Base-by-base conservation (phyloP, 768 basidiomycete species). In the Pilatotrama ljubarskyi region DNA sequence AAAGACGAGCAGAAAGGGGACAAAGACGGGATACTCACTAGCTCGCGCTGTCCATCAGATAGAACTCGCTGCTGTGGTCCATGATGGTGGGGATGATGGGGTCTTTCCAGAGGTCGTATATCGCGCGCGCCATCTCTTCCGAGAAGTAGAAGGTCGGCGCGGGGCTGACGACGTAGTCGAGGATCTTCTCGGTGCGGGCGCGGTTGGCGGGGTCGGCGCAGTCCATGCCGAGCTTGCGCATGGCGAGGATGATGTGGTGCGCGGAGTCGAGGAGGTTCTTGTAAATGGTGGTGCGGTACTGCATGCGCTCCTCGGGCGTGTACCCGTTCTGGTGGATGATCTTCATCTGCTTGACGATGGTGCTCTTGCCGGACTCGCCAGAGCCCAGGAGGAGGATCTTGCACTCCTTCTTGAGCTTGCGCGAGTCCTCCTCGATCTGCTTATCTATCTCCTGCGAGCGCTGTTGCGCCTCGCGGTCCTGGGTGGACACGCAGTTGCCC, bases 341-440 rank as follows among this genome's bases (percentile, higher is more conserved):
- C 81, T 96, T 97, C 95, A 98, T 97, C 74, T 98, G 95, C 72
- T 98, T 98, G 36, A 97, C 94, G 64, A 98, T 93, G 0, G 95
- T 98, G 4, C 86, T 88, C 76, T 98, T 98, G 6, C 95, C 96
- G 0, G 90, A 92, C 77, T 96, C 94, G 67, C 95, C 93, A 14
- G 94, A 95, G 55, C 95, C 95, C n/a, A 97, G 79, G 14, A 97
- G 77, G 20, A 97, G 75, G 66, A 97, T 95, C 82, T 95, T 95
- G 78, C 92, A 95, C 71, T 95, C 94, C 68, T 87, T 85, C 71
- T 88, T 87, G 63, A 88, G 89, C 72, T 82, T 86, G 72, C 84
- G 86, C 15, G 81, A 82, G 72, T 95, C 95, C 75, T 95, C 93
- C 70, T 95, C 92, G 53, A 95, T 83, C 74, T 85, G 82, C 63